Base-by-base conservation (phyloP, 768 basidiomycete species). In the Rhodotorula graminis region DNA sequence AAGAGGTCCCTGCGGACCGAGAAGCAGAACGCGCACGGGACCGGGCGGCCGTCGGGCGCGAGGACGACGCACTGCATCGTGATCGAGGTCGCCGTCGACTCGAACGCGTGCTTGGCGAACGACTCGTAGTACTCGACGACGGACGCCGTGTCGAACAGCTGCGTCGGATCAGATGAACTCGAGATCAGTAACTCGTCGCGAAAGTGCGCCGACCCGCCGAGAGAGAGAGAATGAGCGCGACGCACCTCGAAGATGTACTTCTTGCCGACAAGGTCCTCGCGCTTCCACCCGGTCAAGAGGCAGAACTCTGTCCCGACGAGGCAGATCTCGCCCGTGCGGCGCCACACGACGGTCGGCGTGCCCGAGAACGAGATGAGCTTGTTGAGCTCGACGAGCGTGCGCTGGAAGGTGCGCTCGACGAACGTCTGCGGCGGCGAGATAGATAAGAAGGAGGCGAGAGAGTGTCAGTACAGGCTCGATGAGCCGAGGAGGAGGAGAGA, bases 331-430 rank as follows among this genome's bases (percentile, higher is more conserved):
- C 96, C 96, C 29, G 96, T 99, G 63, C 96, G 86, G 58, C 96
- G 88, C 95, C 95, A 99, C 19, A 95, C 91, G 55, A 94, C 93
- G 2, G 95, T 98, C 5, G 95, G 95, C 42, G 95, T 98, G 19
- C 95, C 95, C 77, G 90, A 94, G 81, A 91, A 96, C 64, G 92
- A 93, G 70, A 98, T 96, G 72, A 98, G 86, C 82, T 96, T 97
- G 82, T 96, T 92, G 68, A 97, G 85, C 84, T 98, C 95, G 78
- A 97, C 85, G 71, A 98, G 83, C 47, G 93, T 92, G 64, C 95
- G 85, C 81, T 97, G 95, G 80, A 98, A 95, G 76, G 91, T 95
- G 79, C 89, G 89, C 82, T 98, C 95, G 63, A 95, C 89, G 81
- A 98, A 97, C 21, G 65, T 72, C 71, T 74, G 66, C 16, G 31